phyloP scores from a whole-genome alignment of 345 rosid genomes.

The Hypericum perforatum region DNA sequence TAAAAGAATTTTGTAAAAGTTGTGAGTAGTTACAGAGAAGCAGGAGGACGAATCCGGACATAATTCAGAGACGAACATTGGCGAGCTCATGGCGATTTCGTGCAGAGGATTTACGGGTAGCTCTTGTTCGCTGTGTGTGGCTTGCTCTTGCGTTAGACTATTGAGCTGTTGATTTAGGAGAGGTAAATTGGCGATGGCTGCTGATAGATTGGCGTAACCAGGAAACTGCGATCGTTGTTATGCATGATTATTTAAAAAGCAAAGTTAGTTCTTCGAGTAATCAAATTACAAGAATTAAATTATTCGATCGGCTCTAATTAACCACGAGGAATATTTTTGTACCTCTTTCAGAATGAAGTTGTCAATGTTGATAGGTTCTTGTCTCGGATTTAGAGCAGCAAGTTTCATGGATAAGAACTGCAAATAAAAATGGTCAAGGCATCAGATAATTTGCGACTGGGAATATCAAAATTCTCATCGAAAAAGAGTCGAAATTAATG shows the following conservation, averaged over 20 bases:
- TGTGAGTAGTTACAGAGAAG: neutral
- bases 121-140: neutral
- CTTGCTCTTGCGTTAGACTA: neutral
- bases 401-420: constrained; percentile 6
- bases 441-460: neutral
- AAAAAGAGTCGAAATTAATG: neutral
- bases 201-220: neutral
- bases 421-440: neutral
- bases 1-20: neutral
- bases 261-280: neutral
- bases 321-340: too few species aligned
- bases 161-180: neutral
- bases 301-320: too few species aligned
- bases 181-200: neutral
- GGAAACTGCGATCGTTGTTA: neutral
- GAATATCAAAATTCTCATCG: neutral
- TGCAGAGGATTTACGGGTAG: neutral
- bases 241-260: neutral
- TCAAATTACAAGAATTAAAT: neutral
- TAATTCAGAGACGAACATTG: neutral
- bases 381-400: neutral
- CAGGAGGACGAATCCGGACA: neutral
- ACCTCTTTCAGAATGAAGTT: neutral
- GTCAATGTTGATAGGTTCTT: neutral
- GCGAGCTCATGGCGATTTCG: neutral